Evolutionary conservation across 2,329 filamentous ascomycete species (phyloP).

Genomic region (Stemphylium lycopersici): DNA sequence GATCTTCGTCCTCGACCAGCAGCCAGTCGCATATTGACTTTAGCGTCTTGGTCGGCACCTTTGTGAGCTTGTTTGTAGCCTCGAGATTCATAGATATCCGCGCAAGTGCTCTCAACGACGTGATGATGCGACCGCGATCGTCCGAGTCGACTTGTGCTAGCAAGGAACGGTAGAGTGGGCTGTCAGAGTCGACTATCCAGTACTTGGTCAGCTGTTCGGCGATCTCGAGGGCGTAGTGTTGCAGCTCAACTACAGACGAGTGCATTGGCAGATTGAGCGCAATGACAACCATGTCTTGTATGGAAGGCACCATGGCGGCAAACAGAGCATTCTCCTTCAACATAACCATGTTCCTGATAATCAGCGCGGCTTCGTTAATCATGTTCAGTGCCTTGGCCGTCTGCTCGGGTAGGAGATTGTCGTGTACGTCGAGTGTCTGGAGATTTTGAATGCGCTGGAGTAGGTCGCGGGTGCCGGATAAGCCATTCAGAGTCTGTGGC

Average conservation of each 20-base stretch:
- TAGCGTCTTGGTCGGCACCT: slow-evolving; percentile 70
- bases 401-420: slow-evolving; percentile 72
- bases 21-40: slow-evolving; percentile 75
- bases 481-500: slow-evolving; percentile 65
- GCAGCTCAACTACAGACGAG: slow-evolving; percentile 78
- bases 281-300: slow-evolving; percentile 84
- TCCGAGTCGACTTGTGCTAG: slow-evolving; percentile 60
- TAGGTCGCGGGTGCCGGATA: slow-evolving; percentile 72
- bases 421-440: slow-evolving; percentile 63
- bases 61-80: slow-evolving; percentile 75
- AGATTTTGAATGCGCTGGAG: slow-evolving; percentile 73
- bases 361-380: slow-evolving; percentile 84
- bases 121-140: slow-evolving; percentile 83
- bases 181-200: slow-evolving; percentile 71
- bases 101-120: slow-evolving; percentile 78
- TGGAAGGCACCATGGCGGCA: slow-evolving; percentile 73
- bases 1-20: slow-evolving; percentile 84
- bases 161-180: slow-evolving; percentile 80
- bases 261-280: slow-evolving; percentile 76
- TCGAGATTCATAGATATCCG: slow-evolving; percentile 88
- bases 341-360: slow-evolving; percentile 95
- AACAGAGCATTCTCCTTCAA: slow-evolving; percentile 86
- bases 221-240: slow-evolving; percentile 89
- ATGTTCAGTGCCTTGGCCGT: slow-evolving; percentile 75
- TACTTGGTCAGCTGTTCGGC: slow-evolving; percentile 88